Conservation (phyloP, 2,329 filamentous ascomycete genomes). For the Kalaharituber pfeilii region DNA sequence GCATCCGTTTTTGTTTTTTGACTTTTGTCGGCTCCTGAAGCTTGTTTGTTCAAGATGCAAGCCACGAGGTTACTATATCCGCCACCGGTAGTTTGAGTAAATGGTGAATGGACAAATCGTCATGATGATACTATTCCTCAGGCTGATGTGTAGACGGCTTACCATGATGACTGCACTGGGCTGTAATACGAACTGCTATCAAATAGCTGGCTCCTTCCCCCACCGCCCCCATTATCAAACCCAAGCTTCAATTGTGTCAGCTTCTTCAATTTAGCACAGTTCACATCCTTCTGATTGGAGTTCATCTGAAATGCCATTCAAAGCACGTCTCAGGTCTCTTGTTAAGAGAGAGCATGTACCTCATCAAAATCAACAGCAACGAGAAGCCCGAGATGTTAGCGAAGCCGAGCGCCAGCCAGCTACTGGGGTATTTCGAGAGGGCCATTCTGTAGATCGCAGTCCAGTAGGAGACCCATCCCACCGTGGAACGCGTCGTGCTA, state of each 20-base stretch:
- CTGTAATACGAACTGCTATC: no score
- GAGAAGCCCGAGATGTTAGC: not conserved
- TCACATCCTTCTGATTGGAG: not conserved
- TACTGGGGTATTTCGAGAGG: not conserved
- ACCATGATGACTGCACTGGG: not conserved
- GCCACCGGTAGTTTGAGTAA: not conserved
- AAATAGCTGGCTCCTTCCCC: no score
- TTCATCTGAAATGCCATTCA: not conserved
- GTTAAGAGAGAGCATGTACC: not conserved
- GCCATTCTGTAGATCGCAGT: not conserved
- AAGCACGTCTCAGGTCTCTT: not conserved
- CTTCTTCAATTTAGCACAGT: no score
- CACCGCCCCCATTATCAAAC: no score
- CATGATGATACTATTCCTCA: not conserved
- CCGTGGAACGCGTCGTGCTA: no score
- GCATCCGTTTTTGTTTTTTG: no score
- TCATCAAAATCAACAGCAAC: not conserved
- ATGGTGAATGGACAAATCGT: not conserved
- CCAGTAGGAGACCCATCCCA: no score
- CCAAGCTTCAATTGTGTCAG: no score
- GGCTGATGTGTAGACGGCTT: not conserved
- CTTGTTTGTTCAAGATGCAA: no score
- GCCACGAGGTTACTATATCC: not conserved
- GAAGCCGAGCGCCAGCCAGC: not conserved
- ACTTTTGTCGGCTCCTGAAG: no score